Evolutionary conservation across 164 flowering plant species (phyloP).

Genomic region (Aristolochia contorta): DNA sequence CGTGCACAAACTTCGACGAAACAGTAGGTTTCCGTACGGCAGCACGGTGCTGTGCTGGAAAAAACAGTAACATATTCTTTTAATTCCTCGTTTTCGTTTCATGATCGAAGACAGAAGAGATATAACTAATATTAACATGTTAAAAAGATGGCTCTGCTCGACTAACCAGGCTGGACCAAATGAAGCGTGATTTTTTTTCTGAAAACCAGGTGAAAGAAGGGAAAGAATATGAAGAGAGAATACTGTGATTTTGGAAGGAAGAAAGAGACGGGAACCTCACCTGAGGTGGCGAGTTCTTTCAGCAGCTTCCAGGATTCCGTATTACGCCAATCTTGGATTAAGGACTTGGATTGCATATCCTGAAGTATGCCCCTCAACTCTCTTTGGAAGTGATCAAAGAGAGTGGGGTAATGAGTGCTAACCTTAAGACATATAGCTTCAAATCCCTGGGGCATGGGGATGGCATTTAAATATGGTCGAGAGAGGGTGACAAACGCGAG

Average conservation of each 20-base stretch:
- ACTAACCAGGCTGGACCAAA: too few species aligned
- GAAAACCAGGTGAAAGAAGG: too few species aligned
- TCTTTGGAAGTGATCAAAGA: conserved; percentile 85
- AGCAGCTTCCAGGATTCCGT: conserved; percentile 79
- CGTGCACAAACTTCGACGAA: conserved; percentile 31
- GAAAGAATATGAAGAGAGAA: neutral
- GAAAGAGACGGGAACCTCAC: conserved; percentile 14
- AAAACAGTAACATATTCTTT: neutral
- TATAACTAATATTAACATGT: too few species aligned
- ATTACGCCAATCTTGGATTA: conserved; percentile 44
- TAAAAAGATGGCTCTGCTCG: too few species aligned
- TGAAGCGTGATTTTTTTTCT: too few species aligned
- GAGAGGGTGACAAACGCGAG: conserved; percentile 73
- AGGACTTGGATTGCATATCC: conserved; percentile 31
- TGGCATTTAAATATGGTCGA: conserved; percentile 69
- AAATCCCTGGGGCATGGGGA: conserved; percentile 78
- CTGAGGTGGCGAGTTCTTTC: conserved; percentile 68
- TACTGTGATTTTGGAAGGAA: neutral
- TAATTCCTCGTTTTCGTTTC: neutral
- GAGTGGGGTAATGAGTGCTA: conserved; percentile 79
- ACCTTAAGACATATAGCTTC: conserved; percentile 79
- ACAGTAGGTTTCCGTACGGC: conserved; percentile 40
- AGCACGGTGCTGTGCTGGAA: conserved; percentile 74
- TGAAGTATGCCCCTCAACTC: conserved; percentile 68
- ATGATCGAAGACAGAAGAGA: neutral